These are phyloP conservation scores for Rhododendron simsii DNA, from an alignment of 148 eudicot genomes.

Conservation along the genomic window DNA sequence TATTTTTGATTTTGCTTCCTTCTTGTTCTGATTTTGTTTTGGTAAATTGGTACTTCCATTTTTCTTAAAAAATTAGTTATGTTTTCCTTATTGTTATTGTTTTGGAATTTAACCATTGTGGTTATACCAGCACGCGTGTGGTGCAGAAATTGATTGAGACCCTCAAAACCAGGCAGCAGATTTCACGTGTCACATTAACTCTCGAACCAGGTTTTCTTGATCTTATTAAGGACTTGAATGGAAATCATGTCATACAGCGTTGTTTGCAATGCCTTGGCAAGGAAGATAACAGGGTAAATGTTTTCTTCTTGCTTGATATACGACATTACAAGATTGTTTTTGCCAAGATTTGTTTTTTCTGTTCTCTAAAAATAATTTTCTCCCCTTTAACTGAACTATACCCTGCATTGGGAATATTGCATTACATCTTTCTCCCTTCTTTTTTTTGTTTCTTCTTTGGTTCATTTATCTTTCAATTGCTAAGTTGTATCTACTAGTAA, in stretches of 20 bases:
- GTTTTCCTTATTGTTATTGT: not conserved
- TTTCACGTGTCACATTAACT: slow-evolving; percentile 37
- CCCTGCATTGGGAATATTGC: not conserved
- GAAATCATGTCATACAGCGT: slow-evolving; percentile 72
- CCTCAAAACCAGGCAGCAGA: slow-evolving; percentile 56
- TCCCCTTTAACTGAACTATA: not conserved
- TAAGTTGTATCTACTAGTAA: not conserved
- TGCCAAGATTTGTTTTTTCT: not conserved
- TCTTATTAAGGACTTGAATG: slow-evolving; percentile 63
- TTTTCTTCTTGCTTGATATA: not conserved
- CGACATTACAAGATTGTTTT: not conserved
- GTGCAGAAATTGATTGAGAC: slow-evolving; percentile 73
- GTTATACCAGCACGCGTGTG: slow-evolving; percentile 54
- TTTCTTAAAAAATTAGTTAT: not conserved
- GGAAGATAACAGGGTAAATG: slow-evolving; percentile 60
- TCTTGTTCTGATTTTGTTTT: not conserved
- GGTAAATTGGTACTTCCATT: not conserved
- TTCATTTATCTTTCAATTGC: not conserved
- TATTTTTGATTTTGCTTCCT: not conserved
- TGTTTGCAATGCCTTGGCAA: slow-evolving; percentile 57
- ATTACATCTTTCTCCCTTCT: not conserved
- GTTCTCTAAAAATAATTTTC: not conserved
- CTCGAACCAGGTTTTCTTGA: slow-evolving; percentile 65
- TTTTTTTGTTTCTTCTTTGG: too few relatives aligned
- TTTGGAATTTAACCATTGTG: slow-evolving; percentile 8